Percentiles rank a stretch among this genome's conserved stretches.
Evolutionary conservation across 768 basidiomycete genomes (phyloP).

Genomic region (Leccinum rimulosum): DNA sequence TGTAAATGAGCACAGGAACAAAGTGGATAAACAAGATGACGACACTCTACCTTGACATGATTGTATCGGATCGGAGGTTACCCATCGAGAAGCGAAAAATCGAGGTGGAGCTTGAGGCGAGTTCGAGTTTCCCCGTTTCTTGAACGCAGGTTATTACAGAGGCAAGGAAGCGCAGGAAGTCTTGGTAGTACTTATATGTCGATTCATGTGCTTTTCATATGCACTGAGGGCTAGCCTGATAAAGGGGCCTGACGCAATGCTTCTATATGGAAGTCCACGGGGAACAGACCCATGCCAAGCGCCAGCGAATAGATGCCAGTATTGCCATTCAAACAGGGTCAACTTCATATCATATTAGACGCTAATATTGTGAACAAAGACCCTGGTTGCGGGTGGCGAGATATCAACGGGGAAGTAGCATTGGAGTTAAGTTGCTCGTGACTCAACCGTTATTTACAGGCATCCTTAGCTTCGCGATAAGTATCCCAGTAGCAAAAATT

Average conservation of each 20-base stretch:
- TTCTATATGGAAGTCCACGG: background rate
- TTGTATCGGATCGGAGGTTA: background rate
- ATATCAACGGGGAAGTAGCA: background rate
- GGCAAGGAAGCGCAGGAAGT: background rate
- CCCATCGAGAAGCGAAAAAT: background rate
- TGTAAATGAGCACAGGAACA: background rate
- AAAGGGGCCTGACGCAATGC: background rate
- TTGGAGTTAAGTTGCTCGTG: background rate
- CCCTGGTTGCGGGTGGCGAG: background rate
- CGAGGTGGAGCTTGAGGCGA: background rate
- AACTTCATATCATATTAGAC: background rate
- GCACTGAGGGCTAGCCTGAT: background rate
- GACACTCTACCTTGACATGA: background rate
- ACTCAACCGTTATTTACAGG: background rate
- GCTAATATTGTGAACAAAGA: background rate
- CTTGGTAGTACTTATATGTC: no score
- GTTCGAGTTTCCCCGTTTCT: background rate
- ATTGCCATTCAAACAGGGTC: background rate
- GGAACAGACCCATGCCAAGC: background rate
- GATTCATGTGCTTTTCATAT: background rate
- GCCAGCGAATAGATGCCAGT: background rate
- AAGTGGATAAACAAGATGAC: background rate
- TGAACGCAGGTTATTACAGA: background rate
- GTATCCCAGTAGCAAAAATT: no score
- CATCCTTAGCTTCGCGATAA: background rate